Percentiles rank a stretch among this genome's conserved stretches.
These are phyloP conservation scores for Xylaria venustula DNA, from an alignment of 495 filamentous ascomycete genomes.

Conservation along the genomic window DNA sequence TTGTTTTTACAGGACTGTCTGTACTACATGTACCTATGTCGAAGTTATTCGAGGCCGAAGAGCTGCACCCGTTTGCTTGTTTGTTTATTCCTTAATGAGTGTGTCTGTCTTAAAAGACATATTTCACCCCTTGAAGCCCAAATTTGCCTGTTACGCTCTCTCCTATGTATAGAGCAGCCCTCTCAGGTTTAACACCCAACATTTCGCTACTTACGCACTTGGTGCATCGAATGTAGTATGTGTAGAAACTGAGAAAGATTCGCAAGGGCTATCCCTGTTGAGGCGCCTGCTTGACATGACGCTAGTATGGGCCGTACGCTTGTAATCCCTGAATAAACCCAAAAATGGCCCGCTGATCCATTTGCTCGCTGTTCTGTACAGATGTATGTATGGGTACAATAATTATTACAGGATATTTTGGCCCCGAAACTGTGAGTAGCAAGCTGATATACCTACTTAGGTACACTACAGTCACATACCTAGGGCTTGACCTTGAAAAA, in stretches of 20 bases:
- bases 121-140: background rate
- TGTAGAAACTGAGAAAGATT: background rate
- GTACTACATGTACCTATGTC: background rate
- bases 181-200: too few species aligned
- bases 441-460: background rate
- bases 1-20: too few species aligned
- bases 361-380: background rate
- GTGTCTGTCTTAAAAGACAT: background rate
- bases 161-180: too few species aligned
- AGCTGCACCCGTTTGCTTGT: background rate
- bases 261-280: background rate
- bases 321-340: constrained; percentile 7
- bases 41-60: background rate
- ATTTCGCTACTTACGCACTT: too few species aligned
- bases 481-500: too few species aligned
- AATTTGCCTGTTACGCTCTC: too few species aligned
- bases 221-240: too few species aligned
- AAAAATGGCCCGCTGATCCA: constrained; percentile 11
- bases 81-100: background rate
- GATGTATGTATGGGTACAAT: background rate
- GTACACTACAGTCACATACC: too few species aligned
- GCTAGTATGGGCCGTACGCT: background rate
- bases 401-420: too few species aligned
- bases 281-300: constrained; percentile 7
- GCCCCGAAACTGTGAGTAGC: too few species aligned